Evolutionary conservation across 2,329 filamentous ascomycete species (phyloP).

Genomic region (Clarireedia hainanense): DNA sequence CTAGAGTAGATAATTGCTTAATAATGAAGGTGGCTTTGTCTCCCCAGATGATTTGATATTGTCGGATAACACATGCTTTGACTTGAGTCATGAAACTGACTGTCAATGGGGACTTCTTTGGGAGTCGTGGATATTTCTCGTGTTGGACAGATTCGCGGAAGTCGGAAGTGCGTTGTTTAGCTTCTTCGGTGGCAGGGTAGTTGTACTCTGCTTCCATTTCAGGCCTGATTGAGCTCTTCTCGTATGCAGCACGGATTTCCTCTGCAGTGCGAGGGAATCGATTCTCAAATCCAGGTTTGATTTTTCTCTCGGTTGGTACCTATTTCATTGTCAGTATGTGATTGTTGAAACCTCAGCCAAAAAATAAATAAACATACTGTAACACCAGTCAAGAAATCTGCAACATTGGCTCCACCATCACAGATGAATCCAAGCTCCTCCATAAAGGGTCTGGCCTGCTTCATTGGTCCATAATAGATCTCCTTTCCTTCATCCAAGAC

Average conservation of each 20-base stretch:
- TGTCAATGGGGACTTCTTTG: slow-evolving; percentile 47
- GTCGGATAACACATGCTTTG: slow-evolving; percentile 46
- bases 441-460: slow-evolving; percentile 55
- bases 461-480: slow-evolving; percentile 55
- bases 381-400: slow-evolving; percentile 56
- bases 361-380: slow-evolving; percentile 12
- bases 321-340: neutral
- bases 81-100: slow-evolving; percentile 48
- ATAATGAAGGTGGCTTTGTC: slow-evolving; percentile 57
- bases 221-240: slow-evolving; percentile 41
- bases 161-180: slow-evolving; percentile 35
- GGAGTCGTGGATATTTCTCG: slow-evolving; percentile 48
- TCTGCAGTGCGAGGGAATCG: slow-evolving; percentile 39
- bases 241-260: slow-evolving; percentile 41
- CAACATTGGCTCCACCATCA: slow-evolving; percentile 52
- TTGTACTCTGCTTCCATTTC: slow-evolving; percentile 48
- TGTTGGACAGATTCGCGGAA: slow-evolving; percentile 45
- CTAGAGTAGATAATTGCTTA: slow-evolving; percentile 49
- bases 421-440: slow-evolving; percentile 57
- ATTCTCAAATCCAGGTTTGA: slow-evolving; percentile 37
- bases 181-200: slow-evolving; percentile 44
- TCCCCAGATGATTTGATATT: slow-evolving; percentile 59
- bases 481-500: slow-evolving; percentile 59
- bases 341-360: neutral
- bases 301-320: slow-evolving; percentile 53